Evolutionary conservation across 176 grass and related monocot species (phyloP), one percentile per base, ranked within the genome.

Genomic region (Oryza officinalis): DNA sequence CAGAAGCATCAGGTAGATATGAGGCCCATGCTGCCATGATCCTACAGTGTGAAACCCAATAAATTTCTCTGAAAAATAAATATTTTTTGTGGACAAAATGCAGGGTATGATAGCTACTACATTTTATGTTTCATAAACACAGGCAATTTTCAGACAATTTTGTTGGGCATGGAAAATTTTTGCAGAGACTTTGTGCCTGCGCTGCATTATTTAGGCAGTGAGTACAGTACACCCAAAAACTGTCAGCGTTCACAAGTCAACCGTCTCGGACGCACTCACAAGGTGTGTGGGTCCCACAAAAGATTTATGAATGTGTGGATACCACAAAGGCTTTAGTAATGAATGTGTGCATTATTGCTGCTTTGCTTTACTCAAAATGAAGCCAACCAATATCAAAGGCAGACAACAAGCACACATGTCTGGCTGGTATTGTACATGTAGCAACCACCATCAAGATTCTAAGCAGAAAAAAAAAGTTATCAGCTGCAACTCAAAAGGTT

Each of bases 341-440:
- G n/a, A 78, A 63, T 37, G 20, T 26, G 33, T 49, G 54, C 26
- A 75, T 87, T 76, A 70, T 82, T 86, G 76, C 13, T 20, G 14
- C 28, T 30, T 65, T 28, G 43, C 22, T 49, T 72, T 75, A 49
- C 30, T 67, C 30, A 12, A 44, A 41, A 77, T 54, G 66, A 50
- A 10, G 66, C 63, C 28, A 65, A 40, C 63, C 28, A 65, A 40
- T 30, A 27, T 66, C 57, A 50, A 37, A 14, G 44, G 76, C 52
- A 67, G 13, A 26, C 63, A 22, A 26, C 18, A 52, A 65, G 28
- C 71, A 67, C 72, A 82, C 18, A 45, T 72, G 35, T 8, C 59
- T 64, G 14, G 18, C 37, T 38, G 37, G 37, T 38, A 38, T 38
- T 38, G 37, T 40, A 25, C 57, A 9, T 33, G 49, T 31, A 71